Conservation (phyloP, 768 basidiomycete species). For the Mycena galericulata region DNA sequence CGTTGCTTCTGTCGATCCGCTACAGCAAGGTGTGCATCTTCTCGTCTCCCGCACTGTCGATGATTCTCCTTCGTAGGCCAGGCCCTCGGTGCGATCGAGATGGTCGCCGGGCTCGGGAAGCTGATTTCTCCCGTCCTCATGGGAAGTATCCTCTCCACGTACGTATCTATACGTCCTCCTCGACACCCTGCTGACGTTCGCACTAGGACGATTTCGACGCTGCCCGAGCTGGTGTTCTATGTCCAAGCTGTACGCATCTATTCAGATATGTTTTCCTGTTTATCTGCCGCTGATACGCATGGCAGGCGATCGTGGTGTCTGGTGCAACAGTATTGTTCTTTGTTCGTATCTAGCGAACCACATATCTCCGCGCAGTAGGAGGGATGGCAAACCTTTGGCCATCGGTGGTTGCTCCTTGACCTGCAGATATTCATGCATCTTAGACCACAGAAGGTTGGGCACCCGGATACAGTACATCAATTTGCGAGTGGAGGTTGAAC, state of each 20-base stretch:
- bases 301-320: slow-evolving; percentile 26
- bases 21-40: slow-evolving; percentile 7
- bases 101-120: slow-evolving; percentile 26
- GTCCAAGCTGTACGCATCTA: slow-evolving; percentile 15
- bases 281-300: not conserved
- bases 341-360: not conserved
- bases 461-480: too few species aligned
- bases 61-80: slow-evolving; percentile 5
- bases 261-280: not conserved
- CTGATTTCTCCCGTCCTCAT: slow-evolving; percentile 23
- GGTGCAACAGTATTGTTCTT: slow-evolving; percentile 16
- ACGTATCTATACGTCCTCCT: not conserved
- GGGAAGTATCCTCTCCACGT: slow-evolving; percentile 27
- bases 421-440: too few species aligned
- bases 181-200: not conserved
- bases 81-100: slow-evolving; percentile 27
- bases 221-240: slow-evolving; percentile 27
- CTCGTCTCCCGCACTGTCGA: not conserved
- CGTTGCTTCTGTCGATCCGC: slow-evolving; percentile 15
- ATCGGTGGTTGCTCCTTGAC: too few species aligned
- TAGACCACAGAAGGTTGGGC: too few species aligned
- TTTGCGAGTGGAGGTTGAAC: too few species aligned
- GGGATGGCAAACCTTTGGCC: too few species aligned
- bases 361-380: too few species aligned
- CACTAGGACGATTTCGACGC: slow-evolving; percentile 18